These are phyloP conservation scores for Penicillium manginii DNA, from an alignment of 495 filamentous ascomycete genomes.

Conservation along the genomic window DNA sequence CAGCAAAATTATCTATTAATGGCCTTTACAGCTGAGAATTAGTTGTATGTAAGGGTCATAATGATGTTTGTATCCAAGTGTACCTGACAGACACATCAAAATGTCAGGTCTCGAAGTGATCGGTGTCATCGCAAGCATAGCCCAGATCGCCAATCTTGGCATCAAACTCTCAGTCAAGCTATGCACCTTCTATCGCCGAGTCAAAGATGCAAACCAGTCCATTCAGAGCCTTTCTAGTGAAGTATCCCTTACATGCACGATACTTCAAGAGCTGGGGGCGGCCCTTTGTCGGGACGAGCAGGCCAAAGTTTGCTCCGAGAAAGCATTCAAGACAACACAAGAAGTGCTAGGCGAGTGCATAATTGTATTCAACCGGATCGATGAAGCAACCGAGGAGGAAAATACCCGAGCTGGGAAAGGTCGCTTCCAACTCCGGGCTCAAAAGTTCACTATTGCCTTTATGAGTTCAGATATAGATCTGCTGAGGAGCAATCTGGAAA, in stretches of 20 bases:
- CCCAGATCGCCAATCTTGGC: background rate
- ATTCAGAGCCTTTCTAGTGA: background rate
- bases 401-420: background rate
- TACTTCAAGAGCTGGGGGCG: background rate
- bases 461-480: slow-evolving; percentile 28
- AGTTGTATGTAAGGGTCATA: no score
- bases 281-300: slow-evolving; percentile 25
- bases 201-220: background rate
- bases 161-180: background rate
- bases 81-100: background rate
- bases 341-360: slow-evolving; percentile 29
- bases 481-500: slow-evolving; percentile 33
- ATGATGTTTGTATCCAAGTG: no score
- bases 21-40: no score
- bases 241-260: background rate
- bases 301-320: slow-evolving; percentile 19
- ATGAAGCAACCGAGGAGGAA: background rate
- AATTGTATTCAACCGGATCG: slow-evolving; percentile 30
- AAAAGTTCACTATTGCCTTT: slow-evolving; percentile 1
- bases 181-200: background rate
- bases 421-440: background rate
- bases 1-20: no score
- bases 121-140: background rate
- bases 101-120: slow-evolving; percentile 1
- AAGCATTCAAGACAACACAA: slow-evolving; percentile 26